Evolutionary conservation across 331 rosid genomes (phyloP).

Genomic region (Pyracantha coccinea): DNA sequence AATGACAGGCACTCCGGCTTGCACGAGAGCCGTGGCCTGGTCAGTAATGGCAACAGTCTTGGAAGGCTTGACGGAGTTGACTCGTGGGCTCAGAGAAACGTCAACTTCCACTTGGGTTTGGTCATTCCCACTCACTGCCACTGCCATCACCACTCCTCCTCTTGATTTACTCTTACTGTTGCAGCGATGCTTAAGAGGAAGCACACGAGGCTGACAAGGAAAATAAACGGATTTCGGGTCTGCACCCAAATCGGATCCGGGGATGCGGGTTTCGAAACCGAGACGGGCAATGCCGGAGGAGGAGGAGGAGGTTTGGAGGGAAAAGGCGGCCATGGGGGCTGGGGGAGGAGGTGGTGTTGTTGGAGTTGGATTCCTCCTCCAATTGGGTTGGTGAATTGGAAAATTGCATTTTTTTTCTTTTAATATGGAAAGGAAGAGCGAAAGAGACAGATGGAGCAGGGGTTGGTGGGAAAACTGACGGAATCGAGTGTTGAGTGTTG

Average conservation of each 20-base stretch:
- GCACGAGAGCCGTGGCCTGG: slow-evolving; percentile 68
- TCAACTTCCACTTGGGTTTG: slow-evolving; percentile 28
- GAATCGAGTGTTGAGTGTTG: background rate
- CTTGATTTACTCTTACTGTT: background rate
- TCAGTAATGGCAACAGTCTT: slow-evolving; percentile 75
- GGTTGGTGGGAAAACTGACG: slow-evolving; percentile 16
- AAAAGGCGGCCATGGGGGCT: slow-evolving; percentile 19
- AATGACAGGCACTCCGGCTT: slow-evolving; percentile 78
- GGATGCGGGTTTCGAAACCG: slow-evolving; percentile 6
- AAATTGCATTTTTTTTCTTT: background rate
- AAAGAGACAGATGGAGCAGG: background rate
- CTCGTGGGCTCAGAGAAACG: slow-evolving; percentile 62
- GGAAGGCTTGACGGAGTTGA: slow-evolving; percentile 67
- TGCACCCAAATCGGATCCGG: slow-evolving; percentile 8
- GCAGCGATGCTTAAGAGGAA: slow-evolving; percentile 15
- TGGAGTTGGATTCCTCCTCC: background rate
- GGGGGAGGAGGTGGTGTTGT: background rate
- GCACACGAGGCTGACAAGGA: slow-evolving; percentile 6
- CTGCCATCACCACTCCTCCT: background rate
- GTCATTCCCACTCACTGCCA: slow-evolving; percentile 19
- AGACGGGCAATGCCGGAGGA: slow-evolving; percentile 9
- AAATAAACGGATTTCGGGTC: slow-evolving; percentile 26
- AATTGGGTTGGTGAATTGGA: background rate
- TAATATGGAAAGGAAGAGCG: background rate
- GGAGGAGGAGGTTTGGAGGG: slow-evolving; percentile 13